Evolutionary conservation across 2,329 filamentous ascomycete genomes (phyloP).

Genomic region (Hortaea werneckii): DNA sequence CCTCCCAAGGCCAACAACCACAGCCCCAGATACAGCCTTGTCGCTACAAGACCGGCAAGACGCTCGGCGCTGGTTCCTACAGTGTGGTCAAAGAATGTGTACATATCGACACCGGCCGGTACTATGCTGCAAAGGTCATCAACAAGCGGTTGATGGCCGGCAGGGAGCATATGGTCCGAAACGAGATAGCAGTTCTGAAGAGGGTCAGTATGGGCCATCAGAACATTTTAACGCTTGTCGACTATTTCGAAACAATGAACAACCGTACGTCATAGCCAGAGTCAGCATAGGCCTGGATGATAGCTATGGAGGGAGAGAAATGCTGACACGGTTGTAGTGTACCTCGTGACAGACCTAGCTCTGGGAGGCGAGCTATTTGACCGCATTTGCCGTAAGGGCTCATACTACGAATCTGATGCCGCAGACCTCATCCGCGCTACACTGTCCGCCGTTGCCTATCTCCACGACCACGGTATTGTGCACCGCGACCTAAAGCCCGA

Average conservation of each 20-base stretch:
- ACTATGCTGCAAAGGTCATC: constrained; percentile 98
- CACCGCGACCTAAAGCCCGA: constrained; percentile 97
- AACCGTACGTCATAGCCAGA: constrained; percentile 48
- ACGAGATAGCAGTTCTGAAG: constrained; percentile 96
- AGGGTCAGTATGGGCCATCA: constrained; percentile 98
- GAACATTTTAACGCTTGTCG: constrained; percentile 93
- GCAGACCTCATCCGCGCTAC: constrained; percentile 91
- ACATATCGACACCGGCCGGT: constrained; percentile 92
- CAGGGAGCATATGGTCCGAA: constrained; percentile 96
- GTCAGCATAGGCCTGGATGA: background rate
- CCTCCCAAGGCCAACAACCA: background rate
- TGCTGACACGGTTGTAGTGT: constrained; percentile 44
- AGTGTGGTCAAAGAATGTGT: constrained; percentile 98
- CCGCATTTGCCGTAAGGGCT: constrained; percentile 95
- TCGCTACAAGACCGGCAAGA: constrained; percentile 98
- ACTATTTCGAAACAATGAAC: constrained; percentile 99
- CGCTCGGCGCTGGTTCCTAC: constrained; percentile 89
- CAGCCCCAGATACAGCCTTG: constrained; percentile 71
- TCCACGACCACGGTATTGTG: constrained; percentile 97
- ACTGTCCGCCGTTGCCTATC: constrained; percentile 92
- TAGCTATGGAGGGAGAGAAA: background rate
- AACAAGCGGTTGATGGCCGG: constrained; percentile 98
- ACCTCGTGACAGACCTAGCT: constrained; percentile 92
- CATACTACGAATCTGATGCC: constrained; percentile 95
- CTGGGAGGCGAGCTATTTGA: constrained; percentile 96